phyloP scores from a whole-genome alignment of 495 filamentous ascomycete species.

The Lineolata rhizophorae region DNA sequence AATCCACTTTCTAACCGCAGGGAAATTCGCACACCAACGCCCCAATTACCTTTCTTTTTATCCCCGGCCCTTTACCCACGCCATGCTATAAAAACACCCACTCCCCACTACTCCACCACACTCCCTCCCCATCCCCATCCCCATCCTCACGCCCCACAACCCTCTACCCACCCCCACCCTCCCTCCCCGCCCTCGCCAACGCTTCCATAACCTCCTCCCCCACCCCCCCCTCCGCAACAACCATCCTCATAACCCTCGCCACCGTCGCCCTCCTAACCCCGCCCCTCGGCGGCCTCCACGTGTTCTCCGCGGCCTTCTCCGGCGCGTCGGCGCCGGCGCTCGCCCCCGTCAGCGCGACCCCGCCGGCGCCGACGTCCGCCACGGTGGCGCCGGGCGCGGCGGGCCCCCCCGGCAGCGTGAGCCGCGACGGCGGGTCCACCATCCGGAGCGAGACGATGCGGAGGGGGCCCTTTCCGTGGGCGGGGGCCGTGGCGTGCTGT shows the following conservation, averaged over 20 bases:
- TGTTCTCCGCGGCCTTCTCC: slow-evolving; percentile 40
- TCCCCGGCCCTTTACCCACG: too few relatives aligned
- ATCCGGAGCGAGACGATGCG: slow-evolving; percentile 39
- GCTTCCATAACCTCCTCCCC: slow-evolving; percentile 68
- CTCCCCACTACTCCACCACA: too few relatives aligned
- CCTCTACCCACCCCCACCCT: too few relatives aligned
- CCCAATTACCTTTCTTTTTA: too few relatives aligned
- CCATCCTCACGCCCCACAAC: slow-evolving; percentile 7
- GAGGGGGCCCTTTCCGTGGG: slow-evolving; percentile 12
- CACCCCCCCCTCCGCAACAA: slow-evolving; percentile 36
- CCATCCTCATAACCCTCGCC: slow-evolving; percentile 30
- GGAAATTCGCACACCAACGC: too few relatives aligned
- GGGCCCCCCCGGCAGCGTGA: slow-evolving; percentile 47
- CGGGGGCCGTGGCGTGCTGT: slow-evolving; percentile 2
- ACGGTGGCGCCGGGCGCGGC: slow-evolving; percentile 31
- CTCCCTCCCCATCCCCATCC: too few relatives aligned
- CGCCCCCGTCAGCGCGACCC: slow-evolving; percentile 20
- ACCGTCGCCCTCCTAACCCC: slow-evolving; percentile 50
- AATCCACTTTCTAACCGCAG: too few relatives aligned
- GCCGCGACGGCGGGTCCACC: slow-evolving; percentile 46
- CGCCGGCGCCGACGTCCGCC: slow-evolving; percentile 4
- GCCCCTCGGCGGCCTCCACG: slow-evolving; percentile 59
- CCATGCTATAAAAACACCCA: too few relatives aligned
- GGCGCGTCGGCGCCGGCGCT: slow-evolving; percentile 28
- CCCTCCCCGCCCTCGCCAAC: slow-evolving; percentile 33